Base-by-base conservation (phyloP, 23 red algal genomes). In the Gracilariopsis chorda region DNA sequence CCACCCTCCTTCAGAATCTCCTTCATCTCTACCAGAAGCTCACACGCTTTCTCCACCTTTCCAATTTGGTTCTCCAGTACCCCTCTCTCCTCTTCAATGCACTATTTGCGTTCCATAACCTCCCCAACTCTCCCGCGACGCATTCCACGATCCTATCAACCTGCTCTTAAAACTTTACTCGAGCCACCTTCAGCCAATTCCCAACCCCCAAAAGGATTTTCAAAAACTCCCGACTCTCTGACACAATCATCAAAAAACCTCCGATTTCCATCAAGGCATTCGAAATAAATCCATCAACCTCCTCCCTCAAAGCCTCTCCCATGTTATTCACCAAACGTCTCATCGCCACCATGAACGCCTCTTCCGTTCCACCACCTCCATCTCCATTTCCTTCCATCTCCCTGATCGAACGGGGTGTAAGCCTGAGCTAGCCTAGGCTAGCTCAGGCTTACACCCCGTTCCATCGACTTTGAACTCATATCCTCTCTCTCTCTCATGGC, bases 1-100 rank as follows among this genome's bases (percentile, higher is more conserved):
- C n/a, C n/a, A n/a, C 32, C 62, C 32, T 36, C 34, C 28, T 41
- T 40, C 62, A 68, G 32, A 19, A 68, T 68, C 32, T 25, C 62
- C 62, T 68, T 68, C 62, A 68, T 68, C 62, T 68, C 62, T 25
- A 68, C 62, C 62, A 68, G n/a, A 19, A 68, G 28, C 14, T 16
- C 62, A 19, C 62, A 68, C 33, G 30, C 62, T 36, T 68, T 68
- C 30, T 68, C 30, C n/a, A 68, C 28, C 62, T 37, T 16, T 68
- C 62, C 62, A 30, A 68, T 41, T 25, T 68, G 62, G 33, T 19
- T 25, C 33, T 68, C 62, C 62, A 68, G 32, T 36, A 68, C 30
- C 62, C 62, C 62, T n/a, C 62, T 17, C 62, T 68, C 62, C 62
- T 36, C 62, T 68, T 68, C 62, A 68, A 68, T 25, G 28, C 27